Evolutionary conservation across 768 basidiomycete genomes (phyloP).

Genomic region (Tylopilus felleus): DNA sequence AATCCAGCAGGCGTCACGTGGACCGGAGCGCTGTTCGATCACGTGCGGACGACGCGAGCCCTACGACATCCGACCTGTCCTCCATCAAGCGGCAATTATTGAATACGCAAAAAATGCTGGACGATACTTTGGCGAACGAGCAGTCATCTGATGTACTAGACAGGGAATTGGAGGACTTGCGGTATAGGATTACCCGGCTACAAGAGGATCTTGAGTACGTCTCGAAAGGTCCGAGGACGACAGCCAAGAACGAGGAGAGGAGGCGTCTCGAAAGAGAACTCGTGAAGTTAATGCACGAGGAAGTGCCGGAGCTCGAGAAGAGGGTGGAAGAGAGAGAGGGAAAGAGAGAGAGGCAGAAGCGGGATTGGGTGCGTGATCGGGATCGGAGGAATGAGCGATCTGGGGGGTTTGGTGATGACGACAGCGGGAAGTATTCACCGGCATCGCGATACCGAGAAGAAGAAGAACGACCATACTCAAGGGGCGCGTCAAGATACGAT

Average conservation of each 20-base stretch:
- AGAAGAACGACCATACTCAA: conserved; percentile 54
- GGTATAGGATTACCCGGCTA: conserved; percentile 79
- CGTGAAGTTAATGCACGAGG: conserved; percentile 81
- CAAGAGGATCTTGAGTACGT: conserved; percentile 91
- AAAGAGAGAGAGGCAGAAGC: conserved; percentile 69
- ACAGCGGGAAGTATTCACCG: conserved; percentile 31
- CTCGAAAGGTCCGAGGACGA: conserved; percentile 66
- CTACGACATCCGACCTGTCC: conserved; percentile 63
- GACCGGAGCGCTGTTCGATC: conserved; percentile 80
- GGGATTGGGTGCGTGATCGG: conserved; percentile 74
- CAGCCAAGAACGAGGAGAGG: conserved; percentile 79
- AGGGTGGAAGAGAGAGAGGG: conserved; percentile 78
- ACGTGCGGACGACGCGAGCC: conserved; percentile 60
- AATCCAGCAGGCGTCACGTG: conserved; percentile 76
- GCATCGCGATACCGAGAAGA: conserved; percentile 36
- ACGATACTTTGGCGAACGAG: conserved; percentile 64
- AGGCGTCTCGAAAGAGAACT: conserved; percentile 86
- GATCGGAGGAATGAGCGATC: conserved; percentile 83
- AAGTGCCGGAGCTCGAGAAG: conserved; percentile 86
- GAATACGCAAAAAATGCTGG: conserved; percentile 77
- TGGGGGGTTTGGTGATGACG: conserved; percentile 59
- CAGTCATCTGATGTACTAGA: conserved; percentile 90
- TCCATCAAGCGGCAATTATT: conserved; percentile 83
- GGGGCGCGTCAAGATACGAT: conserved; percentile 36
- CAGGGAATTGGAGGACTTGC: conserved; percentile 82